Evolutionary conservation across 2,329 filamentous ascomycete genomes (phyloP).

Genomic region (Hypoxylon sp.): DNA sequence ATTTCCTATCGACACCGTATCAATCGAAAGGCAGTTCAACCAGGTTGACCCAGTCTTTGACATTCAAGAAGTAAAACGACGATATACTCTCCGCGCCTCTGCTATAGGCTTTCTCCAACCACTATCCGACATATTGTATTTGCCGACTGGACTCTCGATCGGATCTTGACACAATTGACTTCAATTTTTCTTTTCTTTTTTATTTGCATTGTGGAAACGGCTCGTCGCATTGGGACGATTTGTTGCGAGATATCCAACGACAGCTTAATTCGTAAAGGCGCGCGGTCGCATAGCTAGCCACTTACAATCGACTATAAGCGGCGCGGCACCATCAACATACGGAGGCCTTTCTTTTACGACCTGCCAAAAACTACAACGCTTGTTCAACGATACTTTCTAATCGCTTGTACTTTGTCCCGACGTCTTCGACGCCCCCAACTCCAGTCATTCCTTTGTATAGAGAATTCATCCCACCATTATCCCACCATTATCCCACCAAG

Average conservation of each 20-base stretch:
- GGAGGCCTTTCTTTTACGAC: constrained; percentile 18
- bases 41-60: constrained; percentile 12
- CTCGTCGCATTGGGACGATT: neutral
- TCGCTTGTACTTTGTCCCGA: neutral
- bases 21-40: constrained; percentile 21
- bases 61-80: constrained; percentile 26
- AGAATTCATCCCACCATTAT: constrained; percentile 28
- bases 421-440: constrained; percentile 31
- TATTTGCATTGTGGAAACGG: constrained; percentile 11
- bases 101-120: constrained; percentile 46
- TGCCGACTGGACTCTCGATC: constrained; percentile 39
- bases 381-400: constrained; percentile 19
- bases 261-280: constrained; percentile 21
- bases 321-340: constrained; percentile 17
- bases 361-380: constrained; percentile 15
- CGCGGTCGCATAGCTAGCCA: constrained; percentile 35
- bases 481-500: constrained; percentile 30
- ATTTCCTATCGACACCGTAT: constrained; percentile 16
- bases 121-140: constrained; percentile 30
- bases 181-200: constrained; percentile 25
- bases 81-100: constrained; percentile 34
- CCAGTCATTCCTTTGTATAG: constrained; percentile 46
- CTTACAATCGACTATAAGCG: constrained; percentile 1
- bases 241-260: constrained; percentile 9
- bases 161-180: constrained; percentile 35